phyloP scores from a whole-genome alignment of 805 yeast species.

The Yarrowia deformans region DNA sequence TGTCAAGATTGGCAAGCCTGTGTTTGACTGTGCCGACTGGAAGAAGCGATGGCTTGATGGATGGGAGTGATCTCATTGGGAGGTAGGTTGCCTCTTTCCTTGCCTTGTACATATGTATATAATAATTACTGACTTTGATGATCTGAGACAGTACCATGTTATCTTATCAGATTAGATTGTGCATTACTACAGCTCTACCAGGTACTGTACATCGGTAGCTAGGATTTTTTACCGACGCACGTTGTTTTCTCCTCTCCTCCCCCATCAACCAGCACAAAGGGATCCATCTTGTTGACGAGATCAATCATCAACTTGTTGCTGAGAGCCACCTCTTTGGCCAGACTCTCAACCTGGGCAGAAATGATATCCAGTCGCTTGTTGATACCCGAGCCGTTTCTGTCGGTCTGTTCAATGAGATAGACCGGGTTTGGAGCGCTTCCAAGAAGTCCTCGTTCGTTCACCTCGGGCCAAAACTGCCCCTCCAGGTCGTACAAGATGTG shows the following conservation, averaged over 20 bases:
- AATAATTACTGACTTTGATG: background rate
- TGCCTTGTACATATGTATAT: constrained; percentile 34
- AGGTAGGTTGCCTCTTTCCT: too few species aligned
- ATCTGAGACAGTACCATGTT: background rate
- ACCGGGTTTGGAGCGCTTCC: constrained; percentile 13
- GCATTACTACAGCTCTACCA: too few species aligned
- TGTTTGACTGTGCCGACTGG: constrained; percentile 90
- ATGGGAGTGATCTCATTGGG: constrained; percentile 64
- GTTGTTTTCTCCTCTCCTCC: background rate
- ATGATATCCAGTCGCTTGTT: constrained; percentile 4
- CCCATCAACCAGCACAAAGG: background rate
- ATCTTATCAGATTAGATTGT: background rate
- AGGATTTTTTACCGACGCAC: too few species aligned
- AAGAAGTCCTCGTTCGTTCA: constrained; percentile 1
- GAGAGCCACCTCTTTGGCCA: constrained; percentile 6
- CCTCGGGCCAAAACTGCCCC: constrained; percentile 15
- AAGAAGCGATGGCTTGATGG: constrained; percentile 94
- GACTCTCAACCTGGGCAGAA: constrained; percentile 15
- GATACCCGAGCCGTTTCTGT: background rate
- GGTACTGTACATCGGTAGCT: too few species aligned
- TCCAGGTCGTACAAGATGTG: constrained; percentile 5
- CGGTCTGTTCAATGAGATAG: constrained; percentile 7
- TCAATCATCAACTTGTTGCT: constrained; percentile 21
- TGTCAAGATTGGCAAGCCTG: constrained; percentile 80
- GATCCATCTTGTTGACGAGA: constrained; percentile 8